Percentiles rank a stretch among this genome's conserved stretches.
Conservation (phyloP, 106 monocot genomes). For the Dioscorea alata region DNA sequence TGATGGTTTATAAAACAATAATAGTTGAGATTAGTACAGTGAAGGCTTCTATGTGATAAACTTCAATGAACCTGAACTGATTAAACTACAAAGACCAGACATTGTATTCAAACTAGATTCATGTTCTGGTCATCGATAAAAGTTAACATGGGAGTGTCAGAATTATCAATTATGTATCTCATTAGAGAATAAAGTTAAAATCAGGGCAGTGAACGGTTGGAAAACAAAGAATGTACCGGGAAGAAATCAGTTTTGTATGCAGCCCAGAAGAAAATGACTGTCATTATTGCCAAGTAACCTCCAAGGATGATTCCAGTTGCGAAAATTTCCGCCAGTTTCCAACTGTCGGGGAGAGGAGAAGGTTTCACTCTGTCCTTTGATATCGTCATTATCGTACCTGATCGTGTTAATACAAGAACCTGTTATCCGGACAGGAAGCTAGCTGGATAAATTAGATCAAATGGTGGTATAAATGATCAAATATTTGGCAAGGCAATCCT, state of each 20-base stretch:
- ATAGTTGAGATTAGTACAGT: neutral
- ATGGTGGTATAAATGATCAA: too few relatives aligned
- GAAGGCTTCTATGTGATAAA: neutral
- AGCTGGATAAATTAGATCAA: neutral
- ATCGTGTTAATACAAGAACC: neutral
- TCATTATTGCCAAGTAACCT: conserved; percentile 87
- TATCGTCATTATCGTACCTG: conserved; percentile 96
- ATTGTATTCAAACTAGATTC: too few relatives aligned
- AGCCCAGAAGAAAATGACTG: conserved; percentile 97
- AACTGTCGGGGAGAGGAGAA: conserved; percentile 87
- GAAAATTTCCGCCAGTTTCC: conserved; percentile 91
- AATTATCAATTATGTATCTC: too few relatives aligned
- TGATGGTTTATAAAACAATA: conserved; percentile 9
- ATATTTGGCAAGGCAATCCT: too few relatives aligned
- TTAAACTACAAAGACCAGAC: too few relatives aligned
- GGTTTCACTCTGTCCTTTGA: conserved; percentile 96
- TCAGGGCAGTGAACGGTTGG: too few relatives aligned
- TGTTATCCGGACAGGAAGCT: neutral
- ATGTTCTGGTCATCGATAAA: too few relatives aligned
- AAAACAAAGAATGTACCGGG: conserved; percentile 32
- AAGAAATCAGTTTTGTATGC: conserved; percentile 89
- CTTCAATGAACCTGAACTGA: too few relatives aligned
- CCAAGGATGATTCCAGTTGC: conserved; percentile 84
- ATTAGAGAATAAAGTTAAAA: too few relatives aligned
- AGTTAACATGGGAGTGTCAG: too few relatives aligned